These are phyloP conservation scores for Phytopythium oedochilum DNA, from an alignment of 352 stramenopile species.

Conservation along the genomic window DNA sequence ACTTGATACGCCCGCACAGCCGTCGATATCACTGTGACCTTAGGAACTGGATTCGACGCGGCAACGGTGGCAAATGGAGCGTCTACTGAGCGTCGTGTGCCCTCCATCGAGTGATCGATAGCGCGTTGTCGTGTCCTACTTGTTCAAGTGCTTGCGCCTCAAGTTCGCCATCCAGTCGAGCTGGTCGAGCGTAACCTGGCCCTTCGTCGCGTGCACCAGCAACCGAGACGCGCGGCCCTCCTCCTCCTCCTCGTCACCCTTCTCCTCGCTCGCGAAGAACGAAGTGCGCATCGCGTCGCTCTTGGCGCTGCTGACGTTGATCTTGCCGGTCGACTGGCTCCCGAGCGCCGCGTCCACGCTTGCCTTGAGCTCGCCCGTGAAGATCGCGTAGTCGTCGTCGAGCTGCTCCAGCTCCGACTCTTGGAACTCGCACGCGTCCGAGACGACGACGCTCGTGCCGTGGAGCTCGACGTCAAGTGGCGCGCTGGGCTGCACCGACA, in stretches of 20 bases:
- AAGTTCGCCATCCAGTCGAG: conserved; percentile 82
- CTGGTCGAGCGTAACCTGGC: conserved; percentile 43
- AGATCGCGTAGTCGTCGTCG: conserved; percentile 71
- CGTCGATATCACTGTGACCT: not conserved
- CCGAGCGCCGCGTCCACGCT: conserved; percentile 7
- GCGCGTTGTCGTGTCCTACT: conserved; percentile 10
- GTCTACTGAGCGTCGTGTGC: not conserved
- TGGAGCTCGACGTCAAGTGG: conserved; percentile 64
- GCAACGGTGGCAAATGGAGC: not conserved
- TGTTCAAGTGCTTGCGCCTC: conserved; percentile 61
- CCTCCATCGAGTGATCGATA: not conserved
- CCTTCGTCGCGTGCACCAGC: conserved; percentile 42
- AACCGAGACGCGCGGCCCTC: conserved; percentile 18
- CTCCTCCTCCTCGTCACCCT: conserved; percentile 4
- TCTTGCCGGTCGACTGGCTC: conserved; percentile 44
- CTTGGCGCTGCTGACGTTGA: conserved; percentile 71
- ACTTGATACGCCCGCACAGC: not conserved
- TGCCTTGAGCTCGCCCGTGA: conserved; percentile 43
- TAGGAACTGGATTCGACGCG: not conserved
- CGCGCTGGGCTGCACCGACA: conserved; percentile 62
- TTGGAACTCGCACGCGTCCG: conserved; percentile 36
- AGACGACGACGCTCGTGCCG: conserved; percentile 33
- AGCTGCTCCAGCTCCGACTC: conserved; percentile 59
- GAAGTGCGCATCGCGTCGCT: conserved; percentile 67
- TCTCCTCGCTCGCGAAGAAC: conserved; percentile 53